A percentile compares a stretch with the other conserved stretches of the same genome.
These are phyloP conservation scores for Trichaptum fuscoviolaceum DNA, from an alignment of 768 basidiomycete genomes.

Conservation along the genomic window DNA sequence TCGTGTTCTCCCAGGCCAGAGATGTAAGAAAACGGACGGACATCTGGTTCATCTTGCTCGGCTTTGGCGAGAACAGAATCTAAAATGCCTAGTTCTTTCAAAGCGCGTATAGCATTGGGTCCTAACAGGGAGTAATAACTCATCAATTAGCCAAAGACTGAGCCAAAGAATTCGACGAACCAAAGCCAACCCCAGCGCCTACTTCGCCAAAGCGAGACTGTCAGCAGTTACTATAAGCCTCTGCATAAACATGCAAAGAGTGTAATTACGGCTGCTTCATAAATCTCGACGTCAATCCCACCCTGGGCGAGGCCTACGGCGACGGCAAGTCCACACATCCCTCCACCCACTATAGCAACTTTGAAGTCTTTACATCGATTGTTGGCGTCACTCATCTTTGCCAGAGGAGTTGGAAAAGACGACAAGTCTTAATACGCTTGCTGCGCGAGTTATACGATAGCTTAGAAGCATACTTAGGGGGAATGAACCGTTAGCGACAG, in stretches of 20 bases:
- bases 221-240: constrained; percentile 2
- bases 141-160: background rate
- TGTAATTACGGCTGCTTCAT: constrained; percentile 44
- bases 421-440: background rate
- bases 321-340: constrained; percentile 47
- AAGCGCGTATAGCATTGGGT: constrained; percentile 43
- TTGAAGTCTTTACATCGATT: constrained; percentile 33
- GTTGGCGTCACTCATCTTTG: background rate
- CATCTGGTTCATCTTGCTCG: constrained; percentile 27
- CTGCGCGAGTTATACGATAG: background rate
- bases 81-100: constrained; percentile 39
- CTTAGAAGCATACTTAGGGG: background rate
- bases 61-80: constrained; percentile 35
- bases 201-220: constrained; percentile 46
- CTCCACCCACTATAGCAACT: constrained; percentile 52
- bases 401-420: background rate
- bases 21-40: constrained; percentile 33
- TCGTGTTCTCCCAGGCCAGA: constrained; percentile 40
- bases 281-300: constrained; percentile 43
- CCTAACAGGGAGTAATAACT: constrained; percentile 25
- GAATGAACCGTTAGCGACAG: background rate
- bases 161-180: constrained; percentile 20
- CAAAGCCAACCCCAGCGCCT: constrained; percentile 51
- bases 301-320: constrained; percentile 38
- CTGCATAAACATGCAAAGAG: constrained; percentile 2